These are phyloP conservation scores for Balamuthia mandrillaris DNA, from an alignment of 208 protist genomes.

Conservation along the genomic window DNA sequence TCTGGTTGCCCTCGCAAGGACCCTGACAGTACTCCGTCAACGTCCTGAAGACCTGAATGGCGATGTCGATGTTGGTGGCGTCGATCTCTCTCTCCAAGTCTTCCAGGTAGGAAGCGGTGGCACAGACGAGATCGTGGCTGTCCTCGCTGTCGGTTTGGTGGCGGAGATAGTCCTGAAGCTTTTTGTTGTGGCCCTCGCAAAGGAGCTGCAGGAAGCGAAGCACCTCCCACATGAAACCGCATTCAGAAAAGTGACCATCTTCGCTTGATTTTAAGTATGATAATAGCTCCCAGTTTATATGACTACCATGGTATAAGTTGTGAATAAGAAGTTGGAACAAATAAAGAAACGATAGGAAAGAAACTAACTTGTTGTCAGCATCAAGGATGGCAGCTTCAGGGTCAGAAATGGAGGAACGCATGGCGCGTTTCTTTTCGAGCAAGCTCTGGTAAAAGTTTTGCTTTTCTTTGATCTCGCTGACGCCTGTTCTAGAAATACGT, in stretches of 20 bases:
- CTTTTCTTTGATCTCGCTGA: too few relatives aligned
- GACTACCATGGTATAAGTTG: too few relatives aligned
- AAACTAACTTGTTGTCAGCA: too few relatives aligned
- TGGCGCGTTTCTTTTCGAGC: too few relatives aligned
- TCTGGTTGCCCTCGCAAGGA: constrained; percentile 17
- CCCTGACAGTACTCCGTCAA: constrained; percentile 21
- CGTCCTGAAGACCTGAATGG: constrained; percentile 4
- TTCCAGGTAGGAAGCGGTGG: constrained; percentile 18
- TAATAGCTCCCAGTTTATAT: too few relatives aligned
- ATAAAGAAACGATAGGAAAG: too few relatives aligned
- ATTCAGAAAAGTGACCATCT: background rate
- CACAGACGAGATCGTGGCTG: background rate
- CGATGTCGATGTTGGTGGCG: constrained; percentile 20
- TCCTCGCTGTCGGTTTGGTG: background rate
- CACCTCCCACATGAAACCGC: constrained; percentile 14
- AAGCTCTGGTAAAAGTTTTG: constrained; percentile 1
- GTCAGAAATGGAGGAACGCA: too few relatives aligned
- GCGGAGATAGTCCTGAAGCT: background rate
- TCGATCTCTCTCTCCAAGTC: constrained; percentile 23
- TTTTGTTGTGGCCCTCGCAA: constrained; percentile 24
- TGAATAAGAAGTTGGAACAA: too few relatives aligned
- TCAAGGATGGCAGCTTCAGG: too few relatives aligned
- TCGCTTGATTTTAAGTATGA: background rate
- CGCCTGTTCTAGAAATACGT: too few relatives aligned
- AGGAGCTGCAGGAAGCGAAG: constrained; percentile 33